These are phyloP conservation scores for Petunia axillaris DNA, from an alignment of 257 asterid genomes.

Conservation along the genomic window DNA sequence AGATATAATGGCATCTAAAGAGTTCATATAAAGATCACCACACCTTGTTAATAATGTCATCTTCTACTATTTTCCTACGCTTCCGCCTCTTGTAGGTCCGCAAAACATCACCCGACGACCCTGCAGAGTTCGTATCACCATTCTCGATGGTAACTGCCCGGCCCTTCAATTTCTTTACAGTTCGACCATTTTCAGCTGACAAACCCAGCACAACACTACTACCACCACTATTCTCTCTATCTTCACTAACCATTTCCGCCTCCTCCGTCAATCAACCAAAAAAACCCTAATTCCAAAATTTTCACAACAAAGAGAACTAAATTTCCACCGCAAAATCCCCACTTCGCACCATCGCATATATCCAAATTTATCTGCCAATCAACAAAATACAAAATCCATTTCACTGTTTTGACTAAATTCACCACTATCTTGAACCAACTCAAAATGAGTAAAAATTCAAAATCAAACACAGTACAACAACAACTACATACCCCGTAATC, in stretches of 20 bases:
- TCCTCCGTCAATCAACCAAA: slow-evolving; percentile 7
- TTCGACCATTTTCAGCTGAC: slow-evolving; percentile 35
- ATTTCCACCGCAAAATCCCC: slow-evolving; percentile 34
- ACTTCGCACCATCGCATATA: slow-evolving; percentile 33
- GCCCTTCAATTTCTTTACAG: slow-evolving; percentile 42
- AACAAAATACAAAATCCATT: slow-evolving; percentile 25
- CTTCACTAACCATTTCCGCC: slow-evolving; percentile 48
- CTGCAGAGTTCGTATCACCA: slow-evolving; percentile 35
- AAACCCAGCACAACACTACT: slow-evolving; percentile 35
- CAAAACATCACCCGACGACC: slow-evolving; percentile 42
- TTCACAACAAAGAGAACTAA: slow-evolving; percentile 2
- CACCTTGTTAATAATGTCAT: slow-evolving; percentile 50
- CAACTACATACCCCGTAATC: not conserved
- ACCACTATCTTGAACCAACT: not conserved
- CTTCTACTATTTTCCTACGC: slow-evolving; percentile 35
- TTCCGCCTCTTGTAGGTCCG: slow-evolving; percentile 79
- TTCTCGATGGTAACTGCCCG: slow-evolving; percentile 32
- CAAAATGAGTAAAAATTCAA: slow-evolving; percentile 16
- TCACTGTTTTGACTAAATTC: not conserved
- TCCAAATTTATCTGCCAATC: slow-evolving; percentile 37
- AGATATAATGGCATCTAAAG: not conserved
- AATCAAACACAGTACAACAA: not conserved
- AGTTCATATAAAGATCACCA: slow-evolving; percentile 28
- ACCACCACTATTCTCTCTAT: slow-evolving; percentile 37
- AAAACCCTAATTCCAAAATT: slow-evolving; percentile 28